Percentiles rank a stretch among this genome's conserved stretches.
These are phyloP conservation scores for Rutstroemia sp. DNA, from an alignment of 2,329 filamentous ascomycete genomes.

Conservation along the genomic window DNA sequence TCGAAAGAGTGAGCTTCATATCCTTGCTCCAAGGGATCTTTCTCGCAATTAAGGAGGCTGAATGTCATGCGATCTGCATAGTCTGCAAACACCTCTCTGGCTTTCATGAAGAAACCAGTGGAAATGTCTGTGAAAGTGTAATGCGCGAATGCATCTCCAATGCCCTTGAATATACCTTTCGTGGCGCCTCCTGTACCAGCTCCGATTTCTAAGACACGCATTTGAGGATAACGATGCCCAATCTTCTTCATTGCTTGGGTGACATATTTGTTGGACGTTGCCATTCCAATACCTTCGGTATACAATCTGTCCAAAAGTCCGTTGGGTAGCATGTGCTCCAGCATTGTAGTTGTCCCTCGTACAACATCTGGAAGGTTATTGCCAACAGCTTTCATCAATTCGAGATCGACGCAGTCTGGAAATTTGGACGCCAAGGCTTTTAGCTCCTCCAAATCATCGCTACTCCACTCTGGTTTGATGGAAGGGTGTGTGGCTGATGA, in stretches of 20 bases:
- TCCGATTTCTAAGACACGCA: constrained; percentile 9
- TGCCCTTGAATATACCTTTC: neutral
- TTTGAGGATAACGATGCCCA: constrained; percentile 27
- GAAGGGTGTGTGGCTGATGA: constrained; percentile 10
- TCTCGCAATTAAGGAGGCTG: neutral
- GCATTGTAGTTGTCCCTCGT: constrained; percentile 14
- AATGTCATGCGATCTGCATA: neutral
- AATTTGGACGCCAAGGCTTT: constrained; percentile 3
- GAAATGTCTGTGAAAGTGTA: constrained; percentile 24
- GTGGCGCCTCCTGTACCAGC: constrained; percentile 3
- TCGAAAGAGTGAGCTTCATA: constrained; percentile 10
- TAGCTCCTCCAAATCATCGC: constrained; percentile 5
- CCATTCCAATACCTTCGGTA: constrained; percentile 13
- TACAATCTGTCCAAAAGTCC: constrained; percentile 18
- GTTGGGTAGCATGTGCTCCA: constrained; percentile 19
- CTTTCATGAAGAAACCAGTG: constrained; percentile 32
- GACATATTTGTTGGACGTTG: neutral
- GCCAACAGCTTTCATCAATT: constrained; percentile 16
- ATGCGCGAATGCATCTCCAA: constrained; percentile 9
- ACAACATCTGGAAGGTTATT: constrained; percentile 16
- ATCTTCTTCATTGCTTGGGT: constrained; percentile 9
- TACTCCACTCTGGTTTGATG: constrained; percentile 15
- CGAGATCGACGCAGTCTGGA: constrained; percentile 11
- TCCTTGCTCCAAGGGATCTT: constrained; percentile 1
- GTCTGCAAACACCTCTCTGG: constrained; percentile 12